Evolutionary conservation across 2,329 filamentous ascomycete genomes (phyloP).

Genomic region (Zymoseptoria pseudotritici): DNA sequence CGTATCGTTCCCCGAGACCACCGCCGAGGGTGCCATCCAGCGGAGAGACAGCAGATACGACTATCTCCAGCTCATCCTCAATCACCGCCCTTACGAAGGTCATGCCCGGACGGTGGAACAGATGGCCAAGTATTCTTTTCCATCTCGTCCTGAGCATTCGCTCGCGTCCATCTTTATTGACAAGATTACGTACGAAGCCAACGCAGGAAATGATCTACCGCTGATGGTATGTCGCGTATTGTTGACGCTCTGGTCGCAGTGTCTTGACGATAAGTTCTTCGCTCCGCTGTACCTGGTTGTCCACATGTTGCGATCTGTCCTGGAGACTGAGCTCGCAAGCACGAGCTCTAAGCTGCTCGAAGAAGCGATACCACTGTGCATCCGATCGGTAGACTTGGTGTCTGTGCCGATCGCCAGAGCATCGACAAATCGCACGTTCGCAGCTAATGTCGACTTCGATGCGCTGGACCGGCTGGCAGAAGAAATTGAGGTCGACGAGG

Average conservation of each 20-base stretch:
- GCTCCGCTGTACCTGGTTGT: constrained; percentile 59
- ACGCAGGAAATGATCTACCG: constrained; percentile 49
- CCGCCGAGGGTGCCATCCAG: constrained; percentile 1
- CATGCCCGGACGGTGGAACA: constrained; percentile 60
- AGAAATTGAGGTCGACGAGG: constrained; percentile 56
- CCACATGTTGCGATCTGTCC: constrained; percentile 55
- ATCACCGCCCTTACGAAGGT: constrained; percentile 50
- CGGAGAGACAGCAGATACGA: constrained; percentile 19
- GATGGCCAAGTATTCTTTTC: constrained; percentile 57
- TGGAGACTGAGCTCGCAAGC: constrained; percentile 53
- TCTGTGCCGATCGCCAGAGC: constrained; percentile 41
- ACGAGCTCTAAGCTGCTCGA: constrained; percentile 54
- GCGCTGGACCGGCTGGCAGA: constrained; percentile 43
- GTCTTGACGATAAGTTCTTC: constrained; percentile 56
- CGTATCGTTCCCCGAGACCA: constrained; percentile 1
- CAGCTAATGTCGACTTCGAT: constrained; percentile 16
- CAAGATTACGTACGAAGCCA: constrained; percentile 48
- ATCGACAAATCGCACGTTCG: constrained; percentile 25
- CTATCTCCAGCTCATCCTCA: constrained; percentile 55
- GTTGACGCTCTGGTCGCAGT: constrained; percentile 61
- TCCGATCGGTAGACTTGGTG: constrained; percentile 47
- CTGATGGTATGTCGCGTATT: constrained; percentile 58
- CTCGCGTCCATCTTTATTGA: constrained; percentile 63
- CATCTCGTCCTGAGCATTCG: constrained; percentile 54
- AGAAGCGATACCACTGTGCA: constrained; percentile 43